Evolutionary conservation across 441 rosid genomes (phyloP).

Genomic region (Hura crepitans): DNA sequence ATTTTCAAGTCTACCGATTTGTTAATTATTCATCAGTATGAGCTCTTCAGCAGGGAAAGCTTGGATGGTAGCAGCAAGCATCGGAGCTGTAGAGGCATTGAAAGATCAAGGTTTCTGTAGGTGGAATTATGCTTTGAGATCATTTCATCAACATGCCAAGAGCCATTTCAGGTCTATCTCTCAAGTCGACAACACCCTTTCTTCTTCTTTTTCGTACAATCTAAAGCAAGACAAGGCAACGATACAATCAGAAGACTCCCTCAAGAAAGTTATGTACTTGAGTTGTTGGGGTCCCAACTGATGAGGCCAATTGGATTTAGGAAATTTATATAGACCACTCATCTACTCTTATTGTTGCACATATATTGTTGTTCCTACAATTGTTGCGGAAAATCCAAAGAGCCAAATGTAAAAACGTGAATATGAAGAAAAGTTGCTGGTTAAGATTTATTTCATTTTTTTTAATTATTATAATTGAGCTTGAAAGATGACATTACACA

Average conservation of each 20-base stretch:
- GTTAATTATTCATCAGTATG: not conserved
- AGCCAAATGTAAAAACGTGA: too few species aligned
- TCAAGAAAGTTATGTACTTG: slow-evolving; percentile 34
- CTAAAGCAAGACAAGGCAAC: not conserved
- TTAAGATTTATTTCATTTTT: too few species aligned
- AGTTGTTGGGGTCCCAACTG: slow-evolving; percentile 39
- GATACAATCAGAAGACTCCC: slow-evolving; percentile 30
- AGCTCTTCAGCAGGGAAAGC: slow-evolving; percentile 28
- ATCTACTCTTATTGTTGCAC: too few species aligned
- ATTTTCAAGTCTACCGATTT: too few species aligned
- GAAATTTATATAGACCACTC: too few species aligned
- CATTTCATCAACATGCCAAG: slow-evolving; percentile 33
- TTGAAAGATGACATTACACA: too few species aligned
- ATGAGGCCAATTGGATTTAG: not conserved
- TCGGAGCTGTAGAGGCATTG: slow-evolving; percentile 42
- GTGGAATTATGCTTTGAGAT: slow-evolving; percentile 36
- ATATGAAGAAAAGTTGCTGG: too few species aligned
- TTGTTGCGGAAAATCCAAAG: too few species aligned
- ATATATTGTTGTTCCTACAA: too few species aligned
- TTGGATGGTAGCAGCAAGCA: slow-evolving; percentile 41
- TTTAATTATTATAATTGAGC: too few species aligned
- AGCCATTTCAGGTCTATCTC: slow-evolving; percentile 21
- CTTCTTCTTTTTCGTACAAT: slow-evolving; percentile 11
- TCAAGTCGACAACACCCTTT: slow-evolving; percentile 26
- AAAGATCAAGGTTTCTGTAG: slow-evolving; percentile 46